Evolutionary conservation across 2,329 filamentous ascomycete species (phyloP), one percentile per base, ranked within the genome.

Genomic region (Volutella citrinella): DNA sequence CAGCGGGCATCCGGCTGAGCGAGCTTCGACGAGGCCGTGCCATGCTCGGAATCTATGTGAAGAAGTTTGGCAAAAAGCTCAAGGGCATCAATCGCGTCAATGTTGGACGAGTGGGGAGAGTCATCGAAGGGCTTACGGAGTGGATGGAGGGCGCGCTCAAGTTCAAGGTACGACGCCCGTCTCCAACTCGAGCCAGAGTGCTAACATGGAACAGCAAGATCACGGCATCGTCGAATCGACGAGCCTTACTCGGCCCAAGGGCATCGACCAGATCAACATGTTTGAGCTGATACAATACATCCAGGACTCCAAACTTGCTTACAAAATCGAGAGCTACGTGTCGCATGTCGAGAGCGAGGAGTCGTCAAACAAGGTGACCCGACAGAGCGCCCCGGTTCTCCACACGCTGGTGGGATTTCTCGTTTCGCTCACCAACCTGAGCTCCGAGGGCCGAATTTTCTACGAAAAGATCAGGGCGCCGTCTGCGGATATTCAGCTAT

Each of bases 241-340:
- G 14, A 75, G 81, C 6, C 69, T 98, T 2, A 80, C 96, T 45
- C 75, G 81, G 16, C 81, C 82, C 22, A 95, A 95, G 56, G 88
- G 88, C 0, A 84, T 93, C 16, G 93, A 98, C 54, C 91, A 97
- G 54, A 90, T 98, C 64, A 95, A 97, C 52, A 76, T 96, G 19
- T 91, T 87, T 63, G 91, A 93, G 55, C 71, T 98, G 11, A 81
- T 90, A 19, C 76, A 80, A 26, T 97, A 97, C 58, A 77, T 98
- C 5, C 85, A 91, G 52, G 84, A 93, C 44, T 96, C 90, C 42
- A 96, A 95, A 52, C 68, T 98, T 10, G 90, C 91, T 2, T 85
- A 90, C 45, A 98, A 98, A 60, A 86, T 97, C 10, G 91, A 98
- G 62, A 85, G 87, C 30, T 98, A 97, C 54, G 77, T 81, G 4